These are phyloP conservation scores for Lithocarpus polystachyus DNA, from an alignment of 306 rosid genomes.

Conservation along the genomic window DNA sequence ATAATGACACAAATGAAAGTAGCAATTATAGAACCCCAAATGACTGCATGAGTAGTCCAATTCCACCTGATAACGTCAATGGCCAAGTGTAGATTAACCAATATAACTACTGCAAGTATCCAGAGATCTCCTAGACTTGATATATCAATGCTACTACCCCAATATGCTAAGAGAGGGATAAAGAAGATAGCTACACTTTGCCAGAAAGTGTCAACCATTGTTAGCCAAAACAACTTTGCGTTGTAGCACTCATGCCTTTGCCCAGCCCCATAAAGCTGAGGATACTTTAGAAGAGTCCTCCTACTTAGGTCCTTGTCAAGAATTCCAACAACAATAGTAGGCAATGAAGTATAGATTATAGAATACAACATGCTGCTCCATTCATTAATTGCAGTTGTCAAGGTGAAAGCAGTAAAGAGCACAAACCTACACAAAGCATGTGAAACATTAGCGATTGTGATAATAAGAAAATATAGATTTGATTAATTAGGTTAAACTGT, in stretches of 20 bases:
- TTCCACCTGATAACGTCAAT: constrained; percentile 87
- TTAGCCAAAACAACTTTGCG: constrained; percentile 68
- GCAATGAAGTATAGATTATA: constrained; percentile 67
- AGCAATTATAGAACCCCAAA: constrained; percentile 86
- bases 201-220: constrained; percentile 83
- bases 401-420: constrained; percentile 62
- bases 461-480: constrained; percentile 1
- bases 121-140: constrained; percentile 94
- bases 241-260: constrained; percentile 85
- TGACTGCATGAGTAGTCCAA: constrained; percentile 71
- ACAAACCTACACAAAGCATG: constrained; percentile 61
- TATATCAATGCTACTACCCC: constrained; percentile 60
- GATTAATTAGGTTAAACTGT: neutral
- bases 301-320: constrained; percentile 93
- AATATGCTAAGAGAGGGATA: constrained; percentile 64
- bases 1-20: constrained; percentile 62
- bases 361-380: constrained; percentile 90
- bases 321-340: constrained; percentile 84
- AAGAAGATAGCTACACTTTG: constrained; percentile 80
- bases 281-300: constrained; percentile 64
- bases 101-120: constrained; percentile 76
- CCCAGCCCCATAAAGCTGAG: constrained; percentile 90
- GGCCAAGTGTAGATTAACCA: constrained; percentile 90
- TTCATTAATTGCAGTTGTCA: constrained; percentile 85
- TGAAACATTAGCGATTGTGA: constrained; percentile 3